Evolutionary conservation across 768 basidiomycete species (phyloP).

Genomic region (Cyclocybe aegerita): DNA sequence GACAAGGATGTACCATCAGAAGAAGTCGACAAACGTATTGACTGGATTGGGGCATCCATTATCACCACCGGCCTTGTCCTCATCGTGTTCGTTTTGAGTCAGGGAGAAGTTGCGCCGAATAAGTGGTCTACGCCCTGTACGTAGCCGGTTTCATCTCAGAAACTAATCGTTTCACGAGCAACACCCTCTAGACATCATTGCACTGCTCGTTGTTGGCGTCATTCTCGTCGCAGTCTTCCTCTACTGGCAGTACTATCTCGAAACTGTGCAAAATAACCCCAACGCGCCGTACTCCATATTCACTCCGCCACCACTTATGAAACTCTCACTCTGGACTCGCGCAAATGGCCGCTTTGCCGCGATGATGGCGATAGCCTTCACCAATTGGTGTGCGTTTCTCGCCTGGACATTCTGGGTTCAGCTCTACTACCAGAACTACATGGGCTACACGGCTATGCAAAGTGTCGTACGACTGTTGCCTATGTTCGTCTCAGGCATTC

Average conservation of each 20-base stretch:
- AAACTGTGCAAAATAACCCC: slow-evolving; percentile 31
- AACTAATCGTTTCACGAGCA: background rate
- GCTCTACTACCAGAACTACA: slow-evolving; percentile 74
- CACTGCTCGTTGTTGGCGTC: slow-evolving; percentile 61
- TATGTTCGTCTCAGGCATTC: slow-evolving; percentile 64
- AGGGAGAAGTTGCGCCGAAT: slow-evolving; percentile 56
- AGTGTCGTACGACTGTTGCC: slow-evolving; percentile 70
- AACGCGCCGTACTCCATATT: slow-evolving; percentile 19
- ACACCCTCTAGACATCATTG: slow-evolving; percentile 63
- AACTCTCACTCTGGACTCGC: slow-evolving; percentile 60
- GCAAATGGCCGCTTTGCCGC: slow-evolving; percentile 61
- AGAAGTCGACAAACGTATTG: slow-evolving; percentile 50
- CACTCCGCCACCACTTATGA: slow-evolving; percentile 65
- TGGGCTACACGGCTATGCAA: slow-evolving; percentile 49
- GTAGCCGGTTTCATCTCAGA: slow-evolving; percentile 5
- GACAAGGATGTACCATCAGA: slow-evolving; percentile 52
- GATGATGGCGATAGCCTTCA: slow-evolving; percentile 61
- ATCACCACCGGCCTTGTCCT: slow-evolving; percentile 65
- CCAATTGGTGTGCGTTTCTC: slow-evolving; percentile 60
- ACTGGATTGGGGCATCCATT: slow-evolving; percentile 76
- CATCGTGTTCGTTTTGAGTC: slow-evolving; percentile 71
- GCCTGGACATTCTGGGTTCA: slow-evolving; percentile 44
- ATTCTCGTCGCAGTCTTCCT: slow-evolving; percentile 56
- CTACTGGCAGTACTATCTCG: slow-evolving; percentile 65
- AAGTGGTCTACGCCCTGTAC: slow-evolving; percentile 56